phyloP scores from a whole-genome alignment of 1,284 basidiomycete species.

The Moesziomyces sp. region DNA sequence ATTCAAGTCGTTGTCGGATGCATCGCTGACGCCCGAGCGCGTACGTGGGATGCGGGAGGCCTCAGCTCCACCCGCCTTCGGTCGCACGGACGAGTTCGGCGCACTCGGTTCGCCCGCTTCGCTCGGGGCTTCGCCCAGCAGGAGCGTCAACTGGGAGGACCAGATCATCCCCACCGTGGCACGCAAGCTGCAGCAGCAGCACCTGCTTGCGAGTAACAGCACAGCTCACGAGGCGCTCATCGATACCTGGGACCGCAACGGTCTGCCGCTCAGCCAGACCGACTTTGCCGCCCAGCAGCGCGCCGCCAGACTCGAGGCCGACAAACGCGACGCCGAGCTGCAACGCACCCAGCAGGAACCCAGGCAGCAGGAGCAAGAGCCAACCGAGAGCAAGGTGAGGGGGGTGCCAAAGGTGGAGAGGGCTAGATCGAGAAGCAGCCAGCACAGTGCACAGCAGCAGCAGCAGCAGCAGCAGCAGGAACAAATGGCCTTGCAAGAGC shows the following conservation, averaged over 20 bases:
- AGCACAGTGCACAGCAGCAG: too few relatives aligned
- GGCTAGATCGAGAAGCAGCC: too few relatives aligned
- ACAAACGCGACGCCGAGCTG: slow-evolving; percentile 7
- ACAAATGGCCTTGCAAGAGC: too few relatives aligned
- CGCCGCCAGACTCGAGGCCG: background rate
- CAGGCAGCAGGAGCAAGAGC: slow-evolving; percentile 1
- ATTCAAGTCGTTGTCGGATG: slow-evolving; percentile 31
- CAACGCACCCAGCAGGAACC: too few relatives aligned
- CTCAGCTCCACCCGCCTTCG: slow-evolving; percentile 33
- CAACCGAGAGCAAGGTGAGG: background rate
- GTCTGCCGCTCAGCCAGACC: slow-evolving; percentile 48
- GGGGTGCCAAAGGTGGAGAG: too few relatives aligned
- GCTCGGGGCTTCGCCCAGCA: slow-evolving; percentile 23
- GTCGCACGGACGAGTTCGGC: slow-evolving; percentile 3
- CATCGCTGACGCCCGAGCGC: background rate
- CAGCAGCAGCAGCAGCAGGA: too few relatives aligned
- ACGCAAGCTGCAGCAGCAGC: slow-evolving; percentile 52
- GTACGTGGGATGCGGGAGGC: slow-evolving; percentile 11
- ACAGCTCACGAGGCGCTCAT: slow-evolving; percentile 53
- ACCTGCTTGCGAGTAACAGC: slow-evolving; percentile 29
- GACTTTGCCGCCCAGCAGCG: slow-evolving; percentile 17
- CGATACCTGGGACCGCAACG: slow-evolving; percentile 59
- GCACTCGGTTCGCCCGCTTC: background rate
- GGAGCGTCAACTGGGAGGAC: slow-evolving; percentile 56
- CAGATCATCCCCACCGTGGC: slow-evolving; percentile 57